Evolutionary conservation across 2,329 filamentous ascomycete species (phyloP).

Genomic region (Colletotrichum eremochloae): DNA sequence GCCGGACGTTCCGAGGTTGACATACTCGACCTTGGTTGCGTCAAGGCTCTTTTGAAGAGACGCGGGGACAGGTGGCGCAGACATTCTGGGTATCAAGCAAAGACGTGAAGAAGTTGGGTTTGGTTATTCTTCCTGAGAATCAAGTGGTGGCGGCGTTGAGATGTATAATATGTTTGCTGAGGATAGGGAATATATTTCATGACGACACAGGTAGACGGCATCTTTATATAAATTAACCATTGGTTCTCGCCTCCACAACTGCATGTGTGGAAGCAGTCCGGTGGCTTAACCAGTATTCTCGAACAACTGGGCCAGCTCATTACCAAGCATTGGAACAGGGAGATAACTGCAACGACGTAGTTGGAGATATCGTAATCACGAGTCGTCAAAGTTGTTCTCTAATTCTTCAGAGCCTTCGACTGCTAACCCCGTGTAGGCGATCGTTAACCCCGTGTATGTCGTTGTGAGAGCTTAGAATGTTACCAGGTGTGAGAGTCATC

Average conservation of each 20-base stretch:
- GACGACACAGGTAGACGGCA: not conserved
- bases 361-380: not conserved
- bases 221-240: not conserved
- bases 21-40: slow-evolving; percentile 58
- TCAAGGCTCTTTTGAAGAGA: slow-evolving; percentile 45
- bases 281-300: not conserved
- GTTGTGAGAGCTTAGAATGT: not conserved
- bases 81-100: not conserved
- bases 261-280: not conserved
- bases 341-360: slow-evolving; percentile 7
- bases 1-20: slow-evolving; percentile 49
- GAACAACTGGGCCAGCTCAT: not conserved
- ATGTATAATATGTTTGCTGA: not conserved
- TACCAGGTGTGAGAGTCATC: not conserved
- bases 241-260: not conserved
- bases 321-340: not conserved
- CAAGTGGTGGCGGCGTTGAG: too few relatives aligned
- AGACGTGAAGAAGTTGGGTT: not conserved
- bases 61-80: slow-evolving; percentile 12
- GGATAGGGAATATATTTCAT: not conserved
- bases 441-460: not conserved
- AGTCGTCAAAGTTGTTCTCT: not conserved
- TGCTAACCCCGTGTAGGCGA: not conserved
- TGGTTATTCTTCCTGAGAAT: not conserved
- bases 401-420: not conserved